Conservation (phyloP, 1,284 basidiomycete species). For the Tilletia caries region DNA sequence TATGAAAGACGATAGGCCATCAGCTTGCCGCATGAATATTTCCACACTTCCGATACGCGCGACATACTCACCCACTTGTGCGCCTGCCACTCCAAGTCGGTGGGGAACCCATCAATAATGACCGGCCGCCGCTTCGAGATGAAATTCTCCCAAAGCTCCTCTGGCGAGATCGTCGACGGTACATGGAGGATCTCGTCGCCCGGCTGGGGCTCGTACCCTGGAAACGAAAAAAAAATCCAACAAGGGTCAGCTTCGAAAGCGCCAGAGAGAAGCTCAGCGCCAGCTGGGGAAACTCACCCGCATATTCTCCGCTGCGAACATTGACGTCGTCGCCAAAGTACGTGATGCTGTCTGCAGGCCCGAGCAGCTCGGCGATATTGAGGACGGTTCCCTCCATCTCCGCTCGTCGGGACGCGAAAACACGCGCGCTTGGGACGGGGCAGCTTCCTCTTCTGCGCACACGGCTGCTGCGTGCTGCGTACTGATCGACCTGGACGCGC, state of each 20-base stretch:
- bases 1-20: not conserved
- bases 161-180: conserved; percentile 23
- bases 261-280: not conserved
- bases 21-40: not conserved
- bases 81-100: conserved; percentile 38
- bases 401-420: too few species aligned
- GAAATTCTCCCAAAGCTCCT: conserved; percentile 41
- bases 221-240: not conserved
- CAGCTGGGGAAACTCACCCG: not conserved
- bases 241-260: not conserved
- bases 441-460: too few species aligned
- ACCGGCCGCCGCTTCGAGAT: conserved; percentile 40
- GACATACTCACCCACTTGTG: conserved; percentile 32
- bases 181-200: conserved; percentile 15
- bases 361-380: too few species aligned
- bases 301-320: not conserved
- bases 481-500: too few species aligned
- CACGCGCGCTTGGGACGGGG: too few species aligned
- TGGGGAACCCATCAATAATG: conserved; percentile 39
- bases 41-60: too few species aligned
- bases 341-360: too few species aligned
- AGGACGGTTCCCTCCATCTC: too few species aligned
- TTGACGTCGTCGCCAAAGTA: too few species aligned
- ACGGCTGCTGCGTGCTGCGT: too few species aligned
- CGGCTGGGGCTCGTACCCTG: conserved; percentile 6